Conservation (phyloP, 768 basidiomycete genomes). For the Lepiota subincarnata region DNA sequence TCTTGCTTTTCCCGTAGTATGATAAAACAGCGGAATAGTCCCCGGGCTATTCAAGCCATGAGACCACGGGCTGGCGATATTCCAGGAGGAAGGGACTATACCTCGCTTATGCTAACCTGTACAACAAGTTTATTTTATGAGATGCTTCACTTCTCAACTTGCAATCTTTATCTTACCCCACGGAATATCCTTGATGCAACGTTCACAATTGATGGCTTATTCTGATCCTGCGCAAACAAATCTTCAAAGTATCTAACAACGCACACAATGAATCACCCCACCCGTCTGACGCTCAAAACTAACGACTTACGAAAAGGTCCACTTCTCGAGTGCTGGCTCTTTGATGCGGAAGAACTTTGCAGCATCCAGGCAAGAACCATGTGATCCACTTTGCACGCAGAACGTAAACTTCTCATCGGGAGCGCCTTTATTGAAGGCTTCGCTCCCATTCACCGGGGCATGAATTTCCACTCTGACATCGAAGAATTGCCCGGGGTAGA, state of each 20-base stretch:
- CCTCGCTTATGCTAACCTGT: background rate
- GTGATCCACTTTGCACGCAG: constrained; percentile 29
- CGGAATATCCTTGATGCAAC: constrained; percentile 41
- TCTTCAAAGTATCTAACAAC: constrained; percentile 36
- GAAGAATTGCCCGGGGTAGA: constrained; percentile 38
- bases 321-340: constrained; percentile 32
- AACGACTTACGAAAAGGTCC: constrained; percentile 34
- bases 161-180: constrained; percentile 25
- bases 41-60: constrained; percentile 26
- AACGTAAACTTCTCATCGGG: constrained; percentile 37
- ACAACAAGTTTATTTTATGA: background rate
- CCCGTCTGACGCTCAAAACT: background rate
- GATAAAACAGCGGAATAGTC: constrained; percentile 34
- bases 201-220: constrained; percentile 29
- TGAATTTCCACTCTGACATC: constrained; percentile 41
- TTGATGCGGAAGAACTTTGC: constrained; percentile 31
- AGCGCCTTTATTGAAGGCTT: constrained; percentile 30
- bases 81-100: background rate
- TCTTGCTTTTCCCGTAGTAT: constrained; percentile 31
- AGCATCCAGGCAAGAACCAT: constrained; percentile 30
- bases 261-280: background rate
- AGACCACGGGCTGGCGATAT: too few relatives aligned
- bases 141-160: background rate
- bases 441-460: constrained; percentile 36
- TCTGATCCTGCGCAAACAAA: constrained; percentile 37